Evolutionary conservation across 306 rosid genomes (phyloP).

Genomic region (Rosa rugosa): DNA sequence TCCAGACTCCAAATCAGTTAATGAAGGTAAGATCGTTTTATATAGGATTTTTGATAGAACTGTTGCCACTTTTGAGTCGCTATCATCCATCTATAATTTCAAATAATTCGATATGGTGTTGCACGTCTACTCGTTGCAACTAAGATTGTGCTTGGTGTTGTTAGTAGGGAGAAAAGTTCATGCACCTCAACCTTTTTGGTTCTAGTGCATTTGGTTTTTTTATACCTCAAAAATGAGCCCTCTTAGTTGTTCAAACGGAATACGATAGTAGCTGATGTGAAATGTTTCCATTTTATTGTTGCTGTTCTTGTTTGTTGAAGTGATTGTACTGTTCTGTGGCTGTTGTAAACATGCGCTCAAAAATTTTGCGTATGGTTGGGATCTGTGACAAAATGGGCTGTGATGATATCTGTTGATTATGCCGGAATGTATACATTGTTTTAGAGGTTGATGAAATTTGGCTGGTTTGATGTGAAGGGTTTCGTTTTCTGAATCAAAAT

Average conservation of each 20-base stretch:
- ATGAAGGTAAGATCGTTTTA: slow-evolving; percentile 32
- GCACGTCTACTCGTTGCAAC: background rate
- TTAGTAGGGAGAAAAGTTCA: background rate
- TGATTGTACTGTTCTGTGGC: background rate
- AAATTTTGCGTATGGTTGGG: background rate
- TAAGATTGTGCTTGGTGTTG: slow-evolving; percentile 4
- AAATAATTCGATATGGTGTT: background rate
- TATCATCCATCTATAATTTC: slow-evolving; percentile 8
- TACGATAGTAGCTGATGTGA: background rate
- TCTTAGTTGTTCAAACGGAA: background rate
- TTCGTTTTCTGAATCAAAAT: background rate
- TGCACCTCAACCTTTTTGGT: background rate
- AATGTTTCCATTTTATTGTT: background rate
- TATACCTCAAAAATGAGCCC: background rate
- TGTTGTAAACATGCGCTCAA: background rate
- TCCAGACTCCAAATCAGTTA: slow-evolving; percentile 31
- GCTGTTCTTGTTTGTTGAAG: background rate
- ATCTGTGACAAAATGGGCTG: background rate
- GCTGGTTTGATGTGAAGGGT: background rate
- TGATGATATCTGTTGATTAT: background rate
- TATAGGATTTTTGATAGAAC: slow-evolving; percentile 1
- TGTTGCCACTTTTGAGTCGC: background rate
- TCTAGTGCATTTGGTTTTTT: background rate
- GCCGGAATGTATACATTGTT: background rate
- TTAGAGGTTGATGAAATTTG: background rate